These are phyloP conservation scores for Stereum hirsutum DNA, from an alignment of 1,284 basidiomycete species.

Conservation along the genomic window DNA sequence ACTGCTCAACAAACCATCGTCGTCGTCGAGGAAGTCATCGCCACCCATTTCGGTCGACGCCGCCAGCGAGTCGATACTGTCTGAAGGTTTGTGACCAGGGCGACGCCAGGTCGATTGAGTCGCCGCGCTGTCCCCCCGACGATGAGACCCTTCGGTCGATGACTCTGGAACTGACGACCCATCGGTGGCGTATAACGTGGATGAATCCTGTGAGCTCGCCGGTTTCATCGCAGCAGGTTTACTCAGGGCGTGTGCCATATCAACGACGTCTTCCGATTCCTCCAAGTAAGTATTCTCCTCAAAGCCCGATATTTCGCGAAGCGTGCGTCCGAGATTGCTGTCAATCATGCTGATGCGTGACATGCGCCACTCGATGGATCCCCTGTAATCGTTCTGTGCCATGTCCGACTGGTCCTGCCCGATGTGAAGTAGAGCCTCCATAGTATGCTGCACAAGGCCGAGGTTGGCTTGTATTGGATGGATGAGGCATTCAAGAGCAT, in stretches of 20 bases:
- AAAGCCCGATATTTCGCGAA: slow-evolving; percentile 21
- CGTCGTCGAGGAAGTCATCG: slow-evolving; percentile 12
- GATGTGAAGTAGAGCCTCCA: slow-evolving; percentile 52
- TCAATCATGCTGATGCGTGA: slow-evolving; percentile 46
- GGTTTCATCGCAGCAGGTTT: slow-evolving; percentile 17
- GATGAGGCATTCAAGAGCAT: slow-evolving; percentile 23
- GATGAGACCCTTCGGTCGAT: slow-evolving; percentile 7
- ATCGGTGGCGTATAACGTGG: slow-evolving; percentile 18
- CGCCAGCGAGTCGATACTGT: not conserved
- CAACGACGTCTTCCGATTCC: slow-evolving; percentile 49
- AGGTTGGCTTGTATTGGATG: slow-evolving; percentile 45
- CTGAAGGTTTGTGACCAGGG: not conserved
- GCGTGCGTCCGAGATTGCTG: slow-evolving; percentile 7
- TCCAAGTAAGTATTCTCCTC: slow-evolving; percentile 24
- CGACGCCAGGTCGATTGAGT: not conserved
- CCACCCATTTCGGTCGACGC: slow-evolving; percentile 11
- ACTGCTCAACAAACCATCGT: slow-evolving; percentile 9
- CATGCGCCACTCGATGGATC: slow-evolving; percentile 65
- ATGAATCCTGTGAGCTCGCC: slow-evolving; percentile 9
- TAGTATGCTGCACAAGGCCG: slow-evolving; percentile 41
- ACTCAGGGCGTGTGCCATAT: slow-evolving; percentile 48
- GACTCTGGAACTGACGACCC: slow-evolving; percentile 18
- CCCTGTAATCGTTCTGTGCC: slow-evolving; percentile 57
- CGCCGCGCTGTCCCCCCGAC: not conserved
- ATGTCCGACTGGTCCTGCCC: slow-evolving; percentile 63